These are phyloP conservation scores for Tetrastigma voinierianum DNA, from an alignment of 164 flowering plant genomes.

Conservation along the genomic window DNA sequence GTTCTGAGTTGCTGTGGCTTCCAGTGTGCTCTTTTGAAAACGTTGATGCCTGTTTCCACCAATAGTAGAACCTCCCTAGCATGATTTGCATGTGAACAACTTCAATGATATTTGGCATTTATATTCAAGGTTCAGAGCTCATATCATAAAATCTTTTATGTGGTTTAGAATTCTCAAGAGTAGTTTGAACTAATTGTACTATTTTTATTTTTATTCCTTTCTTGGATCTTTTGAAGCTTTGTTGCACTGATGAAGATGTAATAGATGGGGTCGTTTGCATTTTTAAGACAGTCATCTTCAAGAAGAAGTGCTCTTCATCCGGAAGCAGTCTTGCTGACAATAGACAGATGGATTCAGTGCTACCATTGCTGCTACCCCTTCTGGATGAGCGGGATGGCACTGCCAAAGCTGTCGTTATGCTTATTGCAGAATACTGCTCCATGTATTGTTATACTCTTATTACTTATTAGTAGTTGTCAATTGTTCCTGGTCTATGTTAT, in stretches of 20 bases:
- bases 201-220: constrained; percentile 4
- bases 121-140: no score
- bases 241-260: constrained; percentile 59
- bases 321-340: constrained; percentile 27
- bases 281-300: constrained; percentile 54
- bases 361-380: constrained; percentile 52
- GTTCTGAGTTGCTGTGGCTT: no score
- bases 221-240: constrained; percentile 44
- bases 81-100: no score
- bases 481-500: constrained; percentile 1
- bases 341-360: constrained; percentile 40
- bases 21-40: no score
- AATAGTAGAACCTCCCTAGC: no score
- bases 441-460: constrained; percentile 35
- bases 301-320: constrained; percentile 23
- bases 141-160: no score
- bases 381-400: constrained; percentile 75
- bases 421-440: constrained; percentile 73
- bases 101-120: no score
- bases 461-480: not conserved
- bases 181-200: not conserved
- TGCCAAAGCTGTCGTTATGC: constrained; percentile 67
- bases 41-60: no score
- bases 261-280: constrained; percentile 54
- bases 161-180: no score